Base-by-base conservation (phyloP, 169 alveolate species). In the Eimeria maxima region DNA sequence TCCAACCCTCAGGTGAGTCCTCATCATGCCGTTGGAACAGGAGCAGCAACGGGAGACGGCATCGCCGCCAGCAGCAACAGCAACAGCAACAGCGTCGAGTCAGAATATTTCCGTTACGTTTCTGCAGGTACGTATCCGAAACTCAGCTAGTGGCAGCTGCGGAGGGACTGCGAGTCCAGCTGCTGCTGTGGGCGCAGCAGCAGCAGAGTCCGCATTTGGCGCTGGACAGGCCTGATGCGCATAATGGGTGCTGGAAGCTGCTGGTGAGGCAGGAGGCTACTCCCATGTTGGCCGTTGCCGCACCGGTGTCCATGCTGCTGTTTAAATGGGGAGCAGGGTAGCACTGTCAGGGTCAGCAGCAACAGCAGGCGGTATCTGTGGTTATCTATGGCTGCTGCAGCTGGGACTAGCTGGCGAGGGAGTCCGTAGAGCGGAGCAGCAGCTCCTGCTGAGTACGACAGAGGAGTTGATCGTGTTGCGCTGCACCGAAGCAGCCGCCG, bases 111-210 rank as follows among this genome's bases (percentile, higher is more conserved):
- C 8, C 87, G 24, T 76, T 38, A 33, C 44, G 87, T 33, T 76
- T 57, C n/a, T n/a, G 47, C 87, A 76, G 87, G 13, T 45, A 76
- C 60, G 60, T 42, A 27, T 22, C 87, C 13, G 87, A 42, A 27
- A 60, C 13, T 38, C 60, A 33, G 87, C 87, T 76, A 47, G 63
- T 76, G 42, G 53, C 87, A 76, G 87, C 87, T 22, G 87, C 87
- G 20, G 63, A 42, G 87, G 60, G 87, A 16, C 38, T 76, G 60
- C 57, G 87, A 22, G 53, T 24, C 63, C 57, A 38, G 87, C 57
- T 76, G 87, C 87, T 76, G 33, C 57, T 76, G 5, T 42, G 60
- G 87, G 87, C 60, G 60, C 87, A 76, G 87, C 80, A 69, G 47
- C 38, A 69, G 80, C 80, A 69, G 80, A 18, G 20, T 8, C 42